phyloP scores from a whole-genome alignment of 2,329 filamentous ascomycete genomes.

The Teratosphaeria gauchensis region DNA sequence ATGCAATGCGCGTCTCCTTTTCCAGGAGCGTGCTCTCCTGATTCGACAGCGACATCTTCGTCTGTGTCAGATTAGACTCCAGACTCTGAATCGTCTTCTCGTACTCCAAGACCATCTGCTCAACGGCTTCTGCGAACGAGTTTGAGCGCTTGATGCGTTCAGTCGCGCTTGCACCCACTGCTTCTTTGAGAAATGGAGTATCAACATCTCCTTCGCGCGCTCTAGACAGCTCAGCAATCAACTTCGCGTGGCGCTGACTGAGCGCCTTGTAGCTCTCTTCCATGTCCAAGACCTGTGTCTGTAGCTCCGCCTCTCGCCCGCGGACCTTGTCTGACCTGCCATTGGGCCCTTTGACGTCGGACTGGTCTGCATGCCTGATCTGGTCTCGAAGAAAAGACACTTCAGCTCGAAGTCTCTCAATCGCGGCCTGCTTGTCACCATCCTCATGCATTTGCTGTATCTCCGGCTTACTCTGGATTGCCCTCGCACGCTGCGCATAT shows the following conservation, averaged over 20 bases:
- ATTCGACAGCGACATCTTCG: slow-evolving; percentile 68
- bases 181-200: slow-evolving; percentile 50
- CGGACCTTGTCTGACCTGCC: slow-evolving; percentile 47
- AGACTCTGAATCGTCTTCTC: slow-evolving; percentile 96
- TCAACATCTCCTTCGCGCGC: slow-evolving; percentile 60
- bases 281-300: slow-evolving; percentile 83
- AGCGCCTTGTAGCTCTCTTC: slow-evolving; percentile 93
- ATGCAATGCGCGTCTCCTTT: slow-evolving; percentile 87
- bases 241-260: slow-evolving; percentile 84
- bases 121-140: slow-evolving; percentile 89
- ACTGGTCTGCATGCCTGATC: slow-evolving; percentile 70
- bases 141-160: slow-evolving; percentile 90
- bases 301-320: slow-evolving; percentile 69
- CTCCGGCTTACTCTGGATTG: slow-evolving; percentile 93
- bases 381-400: slow-evolving; percentile 90
- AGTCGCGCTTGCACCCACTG: slow-evolving; percentile 66
- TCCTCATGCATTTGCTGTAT: slow-evolving; percentile 88
- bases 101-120: slow-evolving; percentile 92
- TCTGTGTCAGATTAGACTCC: slow-evolving; percentile 83
- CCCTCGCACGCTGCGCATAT: slow-evolving; percentile 89
- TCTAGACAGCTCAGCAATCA: slow-evolving; percentile 87
- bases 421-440: slow-evolving; percentile 84
- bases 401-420: slow-evolving; percentile 87
- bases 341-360: slow-evolving; percentile 54
- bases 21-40: slow-evolving; percentile 83